A percentile compares a stretch with the other conserved stretches of the same genome.
Evolutionary conservation across 768 basidiomycete species (phyloP).

Genomic region (Suillus discolor): DNA sequence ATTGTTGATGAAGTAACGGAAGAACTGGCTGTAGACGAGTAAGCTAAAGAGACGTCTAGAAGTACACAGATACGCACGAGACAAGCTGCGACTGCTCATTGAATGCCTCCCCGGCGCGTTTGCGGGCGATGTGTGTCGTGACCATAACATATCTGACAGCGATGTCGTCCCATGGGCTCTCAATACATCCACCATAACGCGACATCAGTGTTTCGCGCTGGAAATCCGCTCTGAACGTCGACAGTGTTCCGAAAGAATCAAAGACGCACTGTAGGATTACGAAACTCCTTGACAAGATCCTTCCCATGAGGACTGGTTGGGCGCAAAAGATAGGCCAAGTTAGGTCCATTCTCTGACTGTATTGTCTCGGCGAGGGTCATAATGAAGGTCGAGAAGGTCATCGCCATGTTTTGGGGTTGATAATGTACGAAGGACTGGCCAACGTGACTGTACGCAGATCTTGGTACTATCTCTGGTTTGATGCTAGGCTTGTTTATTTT

Average conservation of each 20-base stretch:
- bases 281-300: constrained; percentile 71
- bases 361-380: constrained; percentile 64
- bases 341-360: constrained; percentile 62
- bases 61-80: constrained; percentile 53
- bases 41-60: constrained; percentile 3
- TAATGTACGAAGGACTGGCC: background rate
- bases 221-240: constrained; percentile 14
- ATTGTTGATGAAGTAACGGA: constrained; percentile 77
- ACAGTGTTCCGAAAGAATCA: background rate
- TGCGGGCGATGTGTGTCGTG: constrained; percentile 68
- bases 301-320: constrained; percentile 80
- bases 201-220: constrained; percentile 23
- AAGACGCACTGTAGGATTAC: constrained; percentile 50
- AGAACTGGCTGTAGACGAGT: constrained; percentile 57
- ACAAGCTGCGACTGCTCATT: constrained; percentile 78
- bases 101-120: constrained; percentile 72
- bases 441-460: background rate
- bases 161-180: constrained; percentile 84
- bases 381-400: constrained; percentile 61
- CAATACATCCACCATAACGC: constrained; percentile 59
- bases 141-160: constrained; percentile 81
- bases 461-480: background rate
- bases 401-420: constrained; percentile 26
- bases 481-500: background rate
- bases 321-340: constrained; percentile 72